phyloP scores from a whole-genome alignment of 495 filamentous ascomycete genomes.

The Podospora pseudopauciseta region DNA sequence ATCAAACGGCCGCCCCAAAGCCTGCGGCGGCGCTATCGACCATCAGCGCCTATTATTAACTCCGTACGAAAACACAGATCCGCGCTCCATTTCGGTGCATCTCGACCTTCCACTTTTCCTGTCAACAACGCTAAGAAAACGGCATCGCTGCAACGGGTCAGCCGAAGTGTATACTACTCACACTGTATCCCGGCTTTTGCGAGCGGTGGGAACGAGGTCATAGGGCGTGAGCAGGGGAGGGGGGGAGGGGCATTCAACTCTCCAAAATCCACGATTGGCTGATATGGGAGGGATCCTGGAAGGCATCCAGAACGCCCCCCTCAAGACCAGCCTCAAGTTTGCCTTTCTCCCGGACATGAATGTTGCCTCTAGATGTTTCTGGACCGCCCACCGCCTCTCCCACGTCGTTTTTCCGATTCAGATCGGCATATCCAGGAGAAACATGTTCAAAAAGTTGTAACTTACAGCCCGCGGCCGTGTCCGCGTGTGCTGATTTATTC shows the following conservation, averaged over 20 bases:
- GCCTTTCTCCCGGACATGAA: neutral
- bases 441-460: no score
- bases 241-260: no score
- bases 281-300: neutral
- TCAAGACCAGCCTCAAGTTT: no score
- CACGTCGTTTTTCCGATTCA: neutral
- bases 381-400: neutral
- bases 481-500: neutral
- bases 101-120: neutral
- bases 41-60: neutral
- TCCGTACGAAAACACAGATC: neutral
- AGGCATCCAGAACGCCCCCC: neutral
- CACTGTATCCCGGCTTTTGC: neutral
- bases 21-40: neutral
- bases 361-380: neutral
- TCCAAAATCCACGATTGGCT: neutral
- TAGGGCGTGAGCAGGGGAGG: neutral
- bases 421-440: neutral
- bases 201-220: neutral
- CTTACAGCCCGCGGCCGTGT: neutral
- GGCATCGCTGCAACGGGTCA: neutral
- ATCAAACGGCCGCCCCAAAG: neutral
- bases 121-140: neutral
- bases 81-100: neutral
- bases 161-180: neutral